These are phyloP conservation scores for Porodaedalea pini DNA, from an alignment of 1,284 basidiomycete genomes.

Conservation along the genomic window DNA sequence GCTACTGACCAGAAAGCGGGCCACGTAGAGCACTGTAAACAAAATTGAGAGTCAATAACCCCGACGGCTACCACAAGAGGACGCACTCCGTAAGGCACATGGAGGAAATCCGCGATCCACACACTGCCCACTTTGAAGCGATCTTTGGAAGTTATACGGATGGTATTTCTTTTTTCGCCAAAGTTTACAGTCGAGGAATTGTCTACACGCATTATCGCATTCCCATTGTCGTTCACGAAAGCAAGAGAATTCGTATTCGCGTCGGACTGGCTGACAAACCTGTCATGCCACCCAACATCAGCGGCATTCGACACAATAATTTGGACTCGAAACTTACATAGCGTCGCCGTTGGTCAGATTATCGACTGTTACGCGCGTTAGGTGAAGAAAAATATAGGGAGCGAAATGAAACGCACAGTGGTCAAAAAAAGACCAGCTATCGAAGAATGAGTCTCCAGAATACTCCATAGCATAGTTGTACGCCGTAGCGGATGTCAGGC, in stretches of 20 bases:
- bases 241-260: constrained; percentile 53
- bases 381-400: neutral
- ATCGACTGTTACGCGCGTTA: constrained; percentile 43
- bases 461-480: constrained; percentile 49
- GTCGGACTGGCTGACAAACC: constrained; percentile 51
- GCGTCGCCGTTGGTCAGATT: constrained; percentile 71
- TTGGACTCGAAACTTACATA: constrained; percentile 36
- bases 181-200: constrained; percentile 55
- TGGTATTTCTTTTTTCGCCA: constrained; percentile 66
- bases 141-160: constrained; percentile 60
- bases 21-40: constrained; percentile 65
- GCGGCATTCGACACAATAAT: neutral
- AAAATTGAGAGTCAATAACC: neutral
- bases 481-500: constrained; percentile 3
- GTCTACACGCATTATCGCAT: constrained; percentile 72
- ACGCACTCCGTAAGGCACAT: constrained; percentile 61
- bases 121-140: constrained; percentile 61
- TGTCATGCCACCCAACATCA: constrained; percentile 26
- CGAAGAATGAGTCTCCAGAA: constrained; percentile 49
- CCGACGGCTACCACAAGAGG: neutral
- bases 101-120: constrained; percentile 62
- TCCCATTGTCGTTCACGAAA: constrained; percentile 56
- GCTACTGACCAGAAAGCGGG: constrained; percentile 67
- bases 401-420: constrained; percentile 36
- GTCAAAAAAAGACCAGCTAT: constrained; percentile 53